phyloP scores from a whole-genome alignment of 768 basidiomycete genomes.

The Xerocomellus dryophilus region DNA sequence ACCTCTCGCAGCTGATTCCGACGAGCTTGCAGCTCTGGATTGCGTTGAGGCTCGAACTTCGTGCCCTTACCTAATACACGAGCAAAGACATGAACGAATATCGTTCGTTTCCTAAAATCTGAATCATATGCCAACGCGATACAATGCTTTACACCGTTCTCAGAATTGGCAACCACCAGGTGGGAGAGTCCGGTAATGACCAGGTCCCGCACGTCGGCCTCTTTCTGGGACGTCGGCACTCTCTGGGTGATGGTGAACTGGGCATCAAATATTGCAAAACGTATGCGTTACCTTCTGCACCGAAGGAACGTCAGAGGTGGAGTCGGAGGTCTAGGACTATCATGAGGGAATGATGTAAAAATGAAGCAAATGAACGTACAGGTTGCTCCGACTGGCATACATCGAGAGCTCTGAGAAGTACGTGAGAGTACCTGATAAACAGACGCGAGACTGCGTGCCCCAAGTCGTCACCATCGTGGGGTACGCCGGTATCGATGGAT shows the following conservation, averaged over 20 bases:
- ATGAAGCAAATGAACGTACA: constrained; percentile 32
- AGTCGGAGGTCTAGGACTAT: constrained; percentile 44
- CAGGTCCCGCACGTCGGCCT: constrained; percentile 66
- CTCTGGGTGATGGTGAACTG: constrained; percentile 33
- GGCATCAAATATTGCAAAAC: background rate
- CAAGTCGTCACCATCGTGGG: constrained; percentile 58
- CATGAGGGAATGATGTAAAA: constrained; percentile 1
- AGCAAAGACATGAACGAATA: constrained; percentile 83
- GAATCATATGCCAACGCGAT: constrained; percentile 73
- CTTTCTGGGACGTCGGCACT: constrained; percentile 45
- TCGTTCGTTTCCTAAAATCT: constrained; percentile 65
- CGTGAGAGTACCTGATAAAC: constrained; percentile 73
- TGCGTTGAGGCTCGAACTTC: constrained; percentile 64
- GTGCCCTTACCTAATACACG: constrained; percentile 78
- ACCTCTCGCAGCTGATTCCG: constrained; percentile 61
- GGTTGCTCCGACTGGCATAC: constrained; percentile 44
- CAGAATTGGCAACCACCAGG: constrained; percentile 78
- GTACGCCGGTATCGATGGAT: constrained; percentile 47
- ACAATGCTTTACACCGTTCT: constrained; percentile 87
- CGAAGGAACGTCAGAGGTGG: constrained; percentile 47
- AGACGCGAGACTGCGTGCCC: constrained; percentile 70
- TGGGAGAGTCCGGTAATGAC: constrained; percentile 80
- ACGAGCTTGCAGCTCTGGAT: constrained; percentile 43
- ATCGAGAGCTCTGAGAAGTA: constrained; percentile 61
- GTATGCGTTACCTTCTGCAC: constrained; percentile 40